Evolutionary conservation across 2,329 filamentous ascomycete species (phyloP), one percentile per base, ranked within the genome.

Genomic region (Didymella segeticola): DNA sequence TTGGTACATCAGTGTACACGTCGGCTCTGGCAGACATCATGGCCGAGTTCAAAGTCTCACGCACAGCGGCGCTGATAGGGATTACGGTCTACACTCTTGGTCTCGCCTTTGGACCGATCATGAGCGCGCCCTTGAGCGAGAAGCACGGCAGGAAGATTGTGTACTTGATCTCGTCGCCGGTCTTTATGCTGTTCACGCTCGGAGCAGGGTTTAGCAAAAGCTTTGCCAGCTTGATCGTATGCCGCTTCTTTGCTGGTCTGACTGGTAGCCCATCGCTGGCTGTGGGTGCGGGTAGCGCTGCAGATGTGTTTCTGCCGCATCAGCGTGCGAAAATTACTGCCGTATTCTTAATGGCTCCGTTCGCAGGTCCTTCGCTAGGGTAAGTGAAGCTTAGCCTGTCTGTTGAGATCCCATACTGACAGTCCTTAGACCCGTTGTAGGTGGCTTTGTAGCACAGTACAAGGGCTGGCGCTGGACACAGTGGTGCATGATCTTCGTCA

Each of bases 211-310:
- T 84, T 27, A 77, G 80, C 0, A 74, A 79, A 19, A 79, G 70
- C 26, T 82, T 87, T 14, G 80, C 73, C 0, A 78, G 75, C 0
- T 61, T 89, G 2, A 78, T 80, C 42, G 70, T 86, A 8, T 74
- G 84, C 22, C 77, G 86, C 2, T 86, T 93, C 77, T 89, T 92
- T 63, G 89, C 90, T 42, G 88, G 89, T 0, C 70, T 88, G 69
- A 89, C 89, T 58, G 89, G 88, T 23, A 87, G 34, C 83, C 89
- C 61, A 80, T 71, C 74, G 1, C 64, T 80, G 1, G 76, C 77
- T 2, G 74, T 79, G 2, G 77, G 76, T 4, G 72, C 71, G 5
- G 78, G 77, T 0, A 78, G 73, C 2, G 73, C 67, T 45, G 75
- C 74, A 6, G 78, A 79, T 57, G 26, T 79, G 22, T 77, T 73